These are phyloP conservation scores for Mycosphaerella arachidis DNA, from an alignment of 2,329 filamentous ascomycete species.

Conservation along the genomic window DNA sequence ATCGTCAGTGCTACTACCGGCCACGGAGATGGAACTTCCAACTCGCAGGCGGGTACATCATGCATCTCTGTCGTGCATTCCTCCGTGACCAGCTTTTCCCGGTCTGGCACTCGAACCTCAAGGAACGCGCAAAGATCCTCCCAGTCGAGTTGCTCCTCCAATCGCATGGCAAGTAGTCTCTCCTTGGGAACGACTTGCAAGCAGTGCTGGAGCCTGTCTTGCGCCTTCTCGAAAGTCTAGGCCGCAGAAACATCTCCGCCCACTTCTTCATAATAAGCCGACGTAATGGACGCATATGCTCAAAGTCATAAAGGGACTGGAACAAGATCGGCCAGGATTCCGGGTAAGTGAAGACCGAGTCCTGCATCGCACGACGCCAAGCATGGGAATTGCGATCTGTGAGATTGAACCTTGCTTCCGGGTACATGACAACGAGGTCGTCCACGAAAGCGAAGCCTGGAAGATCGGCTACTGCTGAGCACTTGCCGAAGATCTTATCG, in stretches of 20 bases:
- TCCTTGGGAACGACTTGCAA: constrained; percentile 20
- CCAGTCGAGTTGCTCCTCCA: constrained; percentile 25
- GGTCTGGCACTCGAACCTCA: constrained; percentile 17
- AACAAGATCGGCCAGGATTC: constrained; percentile 5
- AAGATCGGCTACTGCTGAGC: constrained; percentile 16
- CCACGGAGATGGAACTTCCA: background rate
- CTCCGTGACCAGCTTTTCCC: background rate
- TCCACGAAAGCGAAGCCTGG: constrained; percentile 31
- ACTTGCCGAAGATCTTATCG: constrained; percentile 17
- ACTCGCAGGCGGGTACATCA: background rate
- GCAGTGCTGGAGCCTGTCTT: constrained; percentile 1
- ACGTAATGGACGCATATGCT: constrained; percentile 2
- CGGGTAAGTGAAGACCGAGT: background rate
- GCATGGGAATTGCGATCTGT: constrained; percentile 17
- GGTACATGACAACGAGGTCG: constrained; percentile 50
- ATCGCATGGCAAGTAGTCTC: constrained; percentile 22
- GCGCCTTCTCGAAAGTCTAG: background rate
- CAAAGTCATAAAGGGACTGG: constrained; percentile 2
- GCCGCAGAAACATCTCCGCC: background rate
- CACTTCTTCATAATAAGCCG: constrained; percentile 4
- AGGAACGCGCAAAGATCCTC: constrained; percentile 29
- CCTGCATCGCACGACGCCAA: constrained; percentile 9
- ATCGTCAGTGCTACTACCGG: background rate
- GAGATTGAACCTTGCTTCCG: constrained; percentile 61
- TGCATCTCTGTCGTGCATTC: background rate